These are phyloP conservation scores for Nowakowskiella sp. DNA, from an alignment of 192 early-diverging fungal species.

Conservation along the genomic window DNA sequence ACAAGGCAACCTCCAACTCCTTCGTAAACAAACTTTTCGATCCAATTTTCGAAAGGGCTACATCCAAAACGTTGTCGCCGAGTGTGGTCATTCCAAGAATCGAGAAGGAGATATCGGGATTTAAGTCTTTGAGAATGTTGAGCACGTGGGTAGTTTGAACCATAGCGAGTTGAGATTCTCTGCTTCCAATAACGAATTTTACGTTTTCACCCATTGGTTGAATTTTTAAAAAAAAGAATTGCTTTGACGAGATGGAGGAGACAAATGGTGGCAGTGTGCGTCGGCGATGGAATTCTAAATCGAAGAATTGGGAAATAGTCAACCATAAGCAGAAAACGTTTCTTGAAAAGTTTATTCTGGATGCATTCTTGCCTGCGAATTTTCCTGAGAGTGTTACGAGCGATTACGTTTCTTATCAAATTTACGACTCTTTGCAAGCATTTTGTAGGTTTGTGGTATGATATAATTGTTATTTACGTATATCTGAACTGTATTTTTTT, in stretches of 20 bases:
- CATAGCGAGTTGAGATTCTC: conserved; percentile 83
- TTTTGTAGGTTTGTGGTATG: not conserved
- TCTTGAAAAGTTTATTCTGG: too few relatives aligned
- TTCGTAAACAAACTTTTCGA: conserved; percentile 86
- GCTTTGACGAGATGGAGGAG: too few relatives aligned
- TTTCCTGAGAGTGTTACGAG: conserved; percentile 21
- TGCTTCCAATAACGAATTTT: conserved; percentile 56
- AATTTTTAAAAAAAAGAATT: too few relatives aligned
- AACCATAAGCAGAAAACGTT: too few relatives aligned
- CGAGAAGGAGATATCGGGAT: conserved; percentile 23
- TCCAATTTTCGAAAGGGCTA: conserved; percentile 82
- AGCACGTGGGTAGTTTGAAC: conserved; percentile 73
- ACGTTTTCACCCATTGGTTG: too few relatives aligned
- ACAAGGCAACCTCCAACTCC: conserved; percentile 77
- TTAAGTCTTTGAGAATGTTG: conserved; percentile 32
- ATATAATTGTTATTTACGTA: too few relatives aligned
- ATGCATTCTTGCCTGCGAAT: conserved; percentile 32
- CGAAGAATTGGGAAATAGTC: too few relatives aligned
- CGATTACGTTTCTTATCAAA: conserved; percentile 34
- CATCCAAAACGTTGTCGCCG: conserved; percentile 73
- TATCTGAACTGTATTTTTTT: not conserved
- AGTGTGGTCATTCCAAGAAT: conserved; percentile 44
- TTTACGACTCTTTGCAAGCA: conserved; percentile 29
- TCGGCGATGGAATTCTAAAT: too few relatives aligned
- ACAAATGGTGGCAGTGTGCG: too few relatives aligned